Evolutionary conservation across 129 eudicot species (phyloP), one percentile per base, ranked within the genome.

Genomic region (Flaveria brownii): DNA sequence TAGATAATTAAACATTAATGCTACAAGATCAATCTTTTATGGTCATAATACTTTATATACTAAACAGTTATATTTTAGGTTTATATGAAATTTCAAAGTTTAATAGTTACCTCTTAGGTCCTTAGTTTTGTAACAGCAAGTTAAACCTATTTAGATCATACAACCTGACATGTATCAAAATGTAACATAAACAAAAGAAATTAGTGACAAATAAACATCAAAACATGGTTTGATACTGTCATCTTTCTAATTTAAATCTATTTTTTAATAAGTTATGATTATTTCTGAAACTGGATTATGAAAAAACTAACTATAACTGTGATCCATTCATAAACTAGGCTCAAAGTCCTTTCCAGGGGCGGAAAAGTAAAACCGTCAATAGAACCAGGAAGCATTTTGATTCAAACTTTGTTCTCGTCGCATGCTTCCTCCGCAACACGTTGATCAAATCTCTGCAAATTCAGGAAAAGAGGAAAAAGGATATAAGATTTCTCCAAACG

Each of bases 241-340:
- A 33, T 56, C 23, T 73, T 57, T 41, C 77, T 56, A 41, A 56
- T 73, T 20, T 72, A 54, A 28, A 30, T 43, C 70, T 30, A 47
- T 26, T 30, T 57, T 57, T 71, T 20, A 50, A 71, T 60, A 60
- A 18, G 33, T 60, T 55, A 17, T 23, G 41, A 61, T 49, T 41
- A 45, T 71, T 55, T 76, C 42, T 18, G 23, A 65, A 64, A 60
- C 59, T 60, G 59, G 50, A 57, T 74, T 60, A 64, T 28, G 65
- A 33, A 66, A 66, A 51, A 55, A 73, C 49, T 6, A 28, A n/a
- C 3, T 28, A 74, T 64, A 78, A 71, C 65, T 57, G 70, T 68
- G 47, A 33, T 55, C 23, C 68, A 41, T 77, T 68, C 15, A 25
- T 59, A 20, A 43, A 54, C 57, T 50, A 55, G 47, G 59, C 30